Percentiles rank a stretch among this genome's conserved stretches.
Evolutionary conservation across 148 eudicot species (phyloP).

Genomic region (Silene uniflora): DNA sequence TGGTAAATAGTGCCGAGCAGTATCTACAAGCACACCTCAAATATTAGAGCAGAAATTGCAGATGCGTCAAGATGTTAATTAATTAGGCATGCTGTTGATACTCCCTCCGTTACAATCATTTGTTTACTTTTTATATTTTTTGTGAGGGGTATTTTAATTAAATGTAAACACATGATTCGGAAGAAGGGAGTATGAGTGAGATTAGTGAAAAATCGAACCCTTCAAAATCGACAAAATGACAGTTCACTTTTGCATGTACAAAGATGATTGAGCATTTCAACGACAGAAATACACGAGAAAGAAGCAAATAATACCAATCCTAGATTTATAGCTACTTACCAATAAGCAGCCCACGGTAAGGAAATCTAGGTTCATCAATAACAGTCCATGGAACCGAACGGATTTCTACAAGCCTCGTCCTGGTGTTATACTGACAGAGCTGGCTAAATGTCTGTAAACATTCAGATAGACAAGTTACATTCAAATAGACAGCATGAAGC

Average conservation of each 20-base stretch:
- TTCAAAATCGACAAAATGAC: background rate
- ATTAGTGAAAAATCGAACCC: background rate
- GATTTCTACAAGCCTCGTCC: constrained; percentile 56
- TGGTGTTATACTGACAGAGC: constrained; percentile 59
- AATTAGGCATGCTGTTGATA: background rate
- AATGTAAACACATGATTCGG: too few species aligned
- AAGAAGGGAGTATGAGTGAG: too few species aligned
- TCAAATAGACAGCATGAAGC: background rate
- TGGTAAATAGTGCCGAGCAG: constrained; percentile 83
- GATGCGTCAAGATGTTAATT: background rate
- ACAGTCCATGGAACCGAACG: constrained; percentile 64
- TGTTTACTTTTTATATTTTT: too few species aligned
- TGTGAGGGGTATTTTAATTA: too few species aligned
- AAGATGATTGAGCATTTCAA: background rate
- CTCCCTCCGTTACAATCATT: too few species aligned
- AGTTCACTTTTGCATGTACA: background rate
- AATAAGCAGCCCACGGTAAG: constrained; percentile 80
- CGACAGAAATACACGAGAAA: background rate
- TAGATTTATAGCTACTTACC: constrained; percentile 38
- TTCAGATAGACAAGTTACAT: background rate
- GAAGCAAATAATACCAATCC: background rate
- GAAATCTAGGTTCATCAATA: constrained; percentile 72
- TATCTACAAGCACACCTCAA: constrained; percentile 52
- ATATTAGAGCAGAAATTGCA: constrained; percentile 10
- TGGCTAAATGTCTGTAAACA: constrained; percentile 89